Evolutionary conservation across 345 rosid genomes (phyloP).

Genomic region (Gynandropsis gynandra): DNA sequence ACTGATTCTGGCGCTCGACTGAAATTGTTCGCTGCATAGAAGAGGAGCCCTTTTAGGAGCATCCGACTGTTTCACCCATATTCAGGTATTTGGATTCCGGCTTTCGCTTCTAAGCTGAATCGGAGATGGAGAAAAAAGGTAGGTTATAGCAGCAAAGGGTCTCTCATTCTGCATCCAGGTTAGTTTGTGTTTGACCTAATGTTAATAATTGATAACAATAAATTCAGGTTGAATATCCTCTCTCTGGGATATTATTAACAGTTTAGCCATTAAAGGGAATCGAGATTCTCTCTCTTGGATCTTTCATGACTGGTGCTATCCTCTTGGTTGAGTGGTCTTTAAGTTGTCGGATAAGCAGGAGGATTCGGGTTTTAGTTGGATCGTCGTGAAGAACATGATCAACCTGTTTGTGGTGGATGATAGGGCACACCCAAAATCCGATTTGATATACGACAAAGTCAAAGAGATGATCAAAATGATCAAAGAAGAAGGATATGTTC

Average conservation of each 20-base stretch:
- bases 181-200: slow-evolving; percentile 16
- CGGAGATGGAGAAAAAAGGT: too few relatives aligned
- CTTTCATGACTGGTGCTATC: slow-evolving; percentile 95
- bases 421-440: slow-evolving; percentile 34
- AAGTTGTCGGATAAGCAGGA: slow-evolving; percentile 37
- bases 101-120: too few relatives aligned
- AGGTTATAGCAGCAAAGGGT: slow-evolving; percentile 50
- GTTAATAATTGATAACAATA: too few relatives aligned
- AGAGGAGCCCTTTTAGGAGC: too few relatives aligned
- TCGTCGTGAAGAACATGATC: slow-evolving; percentile 39
- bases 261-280: slow-evolving; percentile 52
- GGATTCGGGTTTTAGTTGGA: slow-evolving; percentile 57
- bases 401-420: slow-evolving; percentile 50
- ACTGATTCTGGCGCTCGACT: too few relatives aligned
- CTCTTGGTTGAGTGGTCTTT: slow-evolving; percentile 68
- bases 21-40: too few relatives aligned
- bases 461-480: slow-evolving; percentile 38
- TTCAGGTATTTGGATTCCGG: too few relatives aligned
- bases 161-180: slow-evolving; percentile 99
- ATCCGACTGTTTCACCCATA: too few relatives aligned
- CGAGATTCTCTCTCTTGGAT: slow-evolving; percentile 98
- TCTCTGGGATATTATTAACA: neutral
- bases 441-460: slow-evolving; percentile 29
- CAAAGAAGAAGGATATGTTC: slow-evolving; percentile 42
- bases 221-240: too few relatives aligned